Conservation (phyloP, 2,329 filamentous ascomycete species). For the Nemania sp. region DNA sequence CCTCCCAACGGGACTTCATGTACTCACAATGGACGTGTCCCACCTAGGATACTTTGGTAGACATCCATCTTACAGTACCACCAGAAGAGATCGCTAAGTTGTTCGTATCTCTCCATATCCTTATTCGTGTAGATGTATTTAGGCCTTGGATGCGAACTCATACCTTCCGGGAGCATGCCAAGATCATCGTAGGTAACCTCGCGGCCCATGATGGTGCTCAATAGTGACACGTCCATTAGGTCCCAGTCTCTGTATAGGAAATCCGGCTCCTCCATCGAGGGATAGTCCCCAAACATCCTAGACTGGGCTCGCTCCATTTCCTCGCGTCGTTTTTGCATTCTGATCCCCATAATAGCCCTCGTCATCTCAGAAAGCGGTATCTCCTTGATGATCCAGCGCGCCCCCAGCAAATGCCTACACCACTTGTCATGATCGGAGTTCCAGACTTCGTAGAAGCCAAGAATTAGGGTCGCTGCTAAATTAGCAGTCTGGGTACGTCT, state of each 20-base stretch:
- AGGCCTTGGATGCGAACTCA: slow-evolving; percentile 46
- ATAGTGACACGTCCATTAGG: slow-evolving; percentile 54
- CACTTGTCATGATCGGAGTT: slow-evolving; percentile 94
- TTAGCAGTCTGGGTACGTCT: slow-evolving; percentile 82
- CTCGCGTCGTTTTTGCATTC: slow-evolving; percentile 54
- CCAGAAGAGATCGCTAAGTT: slow-evolving; percentile 90
- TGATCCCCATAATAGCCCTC: slow-evolving; percentile 74
- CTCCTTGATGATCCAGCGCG: slow-evolving; percentile 83
- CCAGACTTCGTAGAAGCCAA: slow-evolving; percentile 95
- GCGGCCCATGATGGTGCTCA: slow-evolving; percentile 62
- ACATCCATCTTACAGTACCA: slow-evolving; percentile 96
- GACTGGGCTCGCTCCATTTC: slow-evolving; percentile 45
- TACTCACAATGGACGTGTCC: slow-evolving; percentile 85
- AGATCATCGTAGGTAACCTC: slow-evolving; percentile 65
- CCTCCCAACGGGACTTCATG: slow-evolving; percentile 17
- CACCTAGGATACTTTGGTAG: slow-evolving; percentile 90
- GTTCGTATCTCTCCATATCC: slow-evolving; percentile 84
- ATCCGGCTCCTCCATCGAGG: slow-evolving; percentile 43
- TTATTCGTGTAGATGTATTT: slow-evolving; percentile 59
- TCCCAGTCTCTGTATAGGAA: slow-evolving; percentile 52
- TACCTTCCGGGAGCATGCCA: slow-evolving; percentile 54
- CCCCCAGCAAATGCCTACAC: slow-evolving; percentile 91
- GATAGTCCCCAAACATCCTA: slow-evolving; percentile 42
- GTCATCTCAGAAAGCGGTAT: slow-evolving; percentile 83
- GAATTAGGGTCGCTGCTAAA: slow-evolving; percentile 85